Percentiles rank a stretch among this genome's conserved stretches.
Evolutionary conservation across 768 basidiomycete species (phyloP).

Genomic region (Boletus eberwhitei): DNA sequence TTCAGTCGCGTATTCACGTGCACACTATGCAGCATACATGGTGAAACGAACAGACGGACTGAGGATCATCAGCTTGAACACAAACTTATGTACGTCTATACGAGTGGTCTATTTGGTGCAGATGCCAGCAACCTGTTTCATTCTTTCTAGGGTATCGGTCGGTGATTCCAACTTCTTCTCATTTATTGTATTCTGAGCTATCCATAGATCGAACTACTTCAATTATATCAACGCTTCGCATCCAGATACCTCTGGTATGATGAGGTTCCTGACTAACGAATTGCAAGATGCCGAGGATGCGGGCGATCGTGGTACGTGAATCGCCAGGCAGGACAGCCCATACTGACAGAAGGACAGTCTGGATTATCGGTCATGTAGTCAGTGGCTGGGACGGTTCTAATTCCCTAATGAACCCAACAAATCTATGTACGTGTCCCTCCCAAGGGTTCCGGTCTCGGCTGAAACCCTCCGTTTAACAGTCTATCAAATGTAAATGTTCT

Average conservation of each 20-base stretch:
- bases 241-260: slow-evolving; percentile 71
- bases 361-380: slow-evolving; percentile 56
- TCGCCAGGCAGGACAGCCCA: neutral
- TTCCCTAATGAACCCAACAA: slow-evolving; percentile 58
- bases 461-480: slow-evolving; percentile 25
- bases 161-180: slow-evolving; percentile 8
- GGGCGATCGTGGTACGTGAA: slow-evolving; percentile 59
- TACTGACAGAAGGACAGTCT: slow-evolving; percentile 33
- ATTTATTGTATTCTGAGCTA: neutral
- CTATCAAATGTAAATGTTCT: slow-evolving; percentile 43
- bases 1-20: slow-evolving; percentile 52
- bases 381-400: slow-evolving; percentile 73
- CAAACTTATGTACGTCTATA: slow-evolving; percentile 60
- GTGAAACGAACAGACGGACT: slow-evolving; percentile 64
- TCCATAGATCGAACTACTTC: slow-evolving; percentile 60
- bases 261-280: slow-evolving; percentile 75
- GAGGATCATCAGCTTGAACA: slow-evolving; percentile 71
- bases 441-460: neutral
- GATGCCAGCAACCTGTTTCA: neutral
- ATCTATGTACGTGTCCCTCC: slow-evolving; percentile 54
- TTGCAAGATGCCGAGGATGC: slow-evolving; percentile 75
- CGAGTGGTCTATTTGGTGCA: neutral
- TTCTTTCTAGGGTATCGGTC: slow-evolving; percentile 32
- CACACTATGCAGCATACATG: slow-evolving; percentile 74
- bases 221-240: slow-evolving; percentile 73